Base-by-base conservation (phyloP, 75 land plant species). In the Picea sitchensis region DNA sequence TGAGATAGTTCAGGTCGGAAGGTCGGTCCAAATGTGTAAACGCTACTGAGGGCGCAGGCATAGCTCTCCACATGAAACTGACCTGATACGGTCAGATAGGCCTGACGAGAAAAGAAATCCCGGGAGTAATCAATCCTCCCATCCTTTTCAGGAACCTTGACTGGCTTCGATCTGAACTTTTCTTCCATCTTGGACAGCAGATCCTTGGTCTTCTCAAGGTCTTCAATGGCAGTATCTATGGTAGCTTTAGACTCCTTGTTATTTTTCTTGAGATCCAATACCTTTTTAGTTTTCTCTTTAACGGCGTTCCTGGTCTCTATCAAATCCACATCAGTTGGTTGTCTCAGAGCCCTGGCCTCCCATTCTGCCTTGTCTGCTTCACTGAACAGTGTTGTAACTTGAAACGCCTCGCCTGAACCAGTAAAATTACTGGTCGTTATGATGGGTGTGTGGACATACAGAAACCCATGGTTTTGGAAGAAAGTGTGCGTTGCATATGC, bases 1-100 rank as follows among this genome's bases (percentile, higher is more conserved):
- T 90, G 84, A 20, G 84, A 80, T 31, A 81, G 80, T 44, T 86
- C 87, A 20, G 94, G 92, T 47, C 87, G 73, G 67, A 96, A 96
- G 26, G 91, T 89, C 0, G 98, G 96, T 21, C 98, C 98, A 80
- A 91, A 89, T 3, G 91, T 83, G 81, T 96, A 96, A 32, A 96
- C 98, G 81, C 80, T 89, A 60, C 96, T 86, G 36, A 96, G 86
- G 20, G 92, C 84, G 83, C 96, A 90, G n/a, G 98, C 94, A 82
- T 89, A 93, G 77, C 93, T 90, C 85, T 93, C 94, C 65, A 93
- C 84, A 68, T 93, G 98, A 58, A 93, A 82, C 76, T 87, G 88
- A 34, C 92, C 92, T 47, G 91, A 87, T 58, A 71, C 83, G 21
- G 94, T 85, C 63, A 93, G 61, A 85, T 80, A 90, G 5, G 87